Evolutionary conservation across 2,329 filamentous ascomycete genomes (phyloP).

Genomic region (Xylariaceae sp.): DNA sequence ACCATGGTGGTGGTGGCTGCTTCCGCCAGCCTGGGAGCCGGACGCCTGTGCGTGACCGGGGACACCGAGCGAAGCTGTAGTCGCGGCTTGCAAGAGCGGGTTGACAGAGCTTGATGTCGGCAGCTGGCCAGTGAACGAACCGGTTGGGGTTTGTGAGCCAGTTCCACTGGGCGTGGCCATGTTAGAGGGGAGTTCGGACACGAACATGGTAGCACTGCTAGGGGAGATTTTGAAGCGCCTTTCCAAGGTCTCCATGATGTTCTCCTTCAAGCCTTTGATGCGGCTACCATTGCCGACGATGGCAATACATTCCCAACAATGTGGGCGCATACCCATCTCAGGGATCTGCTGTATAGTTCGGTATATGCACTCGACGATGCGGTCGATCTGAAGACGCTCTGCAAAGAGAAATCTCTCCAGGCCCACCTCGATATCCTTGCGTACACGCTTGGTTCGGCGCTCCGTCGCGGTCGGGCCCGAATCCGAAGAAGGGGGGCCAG

Average conservation of each 20-base stretch:
- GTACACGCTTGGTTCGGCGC: constrained; percentile 53
- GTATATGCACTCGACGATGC: constrained; percentile 81
- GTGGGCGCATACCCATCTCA: constrained; percentile 78
- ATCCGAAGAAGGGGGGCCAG: constrained; percentile 29
- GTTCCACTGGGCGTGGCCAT: constrained; percentile 88
- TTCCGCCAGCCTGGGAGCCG: constrained; percentile 41
- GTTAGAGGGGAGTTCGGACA: constrained; percentile 91
- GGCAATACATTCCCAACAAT: constrained; percentile 88
- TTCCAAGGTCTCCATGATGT: constrained; percentile 75
- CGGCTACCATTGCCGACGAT: constrained; percentile 84
- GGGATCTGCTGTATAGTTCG: constrained; percentile 78
- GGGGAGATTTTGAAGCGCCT: constrained; percentile 88
- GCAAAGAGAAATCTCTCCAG: constrained; percentile 71
- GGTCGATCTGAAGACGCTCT: constrained; percentile 71
- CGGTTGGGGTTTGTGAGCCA: constrained; percentile 84
- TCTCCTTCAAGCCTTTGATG: constrained; percentile 79
- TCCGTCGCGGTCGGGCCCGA: constrained; percentile 33
- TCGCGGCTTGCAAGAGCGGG: constrained; percentile 87
- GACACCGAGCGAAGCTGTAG: constrained; percentile 60
- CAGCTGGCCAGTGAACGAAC: constrained; percentile 56
- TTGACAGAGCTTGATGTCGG: constrained; percentile 62
- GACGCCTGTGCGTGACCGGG: constrained; percentile 42
- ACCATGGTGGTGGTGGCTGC: constrained; percentile 54
- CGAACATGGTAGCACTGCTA: constrained; percentile 92
- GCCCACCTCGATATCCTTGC: constrained; percentile 73